Conservation (phyloP, 768 basidiomycete species). For the Leccinum sublutescens region DNA sequence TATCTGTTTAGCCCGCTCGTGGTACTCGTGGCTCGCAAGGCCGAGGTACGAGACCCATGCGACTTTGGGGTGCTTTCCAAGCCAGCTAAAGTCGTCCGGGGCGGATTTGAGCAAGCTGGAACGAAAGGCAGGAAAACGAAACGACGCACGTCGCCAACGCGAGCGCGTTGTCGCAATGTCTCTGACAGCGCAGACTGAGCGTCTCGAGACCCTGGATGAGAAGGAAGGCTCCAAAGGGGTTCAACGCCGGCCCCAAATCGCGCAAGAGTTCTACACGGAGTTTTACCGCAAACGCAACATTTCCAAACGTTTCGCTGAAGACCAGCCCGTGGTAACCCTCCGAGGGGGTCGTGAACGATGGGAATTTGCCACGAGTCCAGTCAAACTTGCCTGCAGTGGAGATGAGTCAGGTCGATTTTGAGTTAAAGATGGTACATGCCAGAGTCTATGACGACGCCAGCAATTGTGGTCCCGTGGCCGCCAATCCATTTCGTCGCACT, state of each 20-base stretch:
- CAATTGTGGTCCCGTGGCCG: constrained; percentile 67
- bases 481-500: constrained; percentile 69
- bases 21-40: constrained; percentile 56
- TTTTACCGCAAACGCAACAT: constrained; percentile 50
- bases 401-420: neutral
- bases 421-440: constrained; percentile 35
- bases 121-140: too few relatives aligned
- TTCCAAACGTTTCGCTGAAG: neutral
- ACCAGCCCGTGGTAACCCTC: too few relatives aligned
- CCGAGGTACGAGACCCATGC: constrained; percentile 82
- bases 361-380: too few relatives aligned
- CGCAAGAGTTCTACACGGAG: constrained; percentile 52
- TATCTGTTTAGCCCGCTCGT: constrained; percentile 55
- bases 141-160: constrained; percentile 42
- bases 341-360: too few relatives aligned
- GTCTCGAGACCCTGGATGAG: constrained; percentile 63
- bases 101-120: neutral
- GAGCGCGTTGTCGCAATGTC: constrained; percentile 58
- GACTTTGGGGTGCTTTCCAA: constrained; percentile 63
- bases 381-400: too few relatives aligned
- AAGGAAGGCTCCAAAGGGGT: constrained; percentile 59
- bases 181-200: constrained; percentile 54
- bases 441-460: constrained; percentile 58
- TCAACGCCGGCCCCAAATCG: constrained; percentile 51
- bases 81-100: constrained; percentile 35